Conservation (phyloP, 2,329 filamentous ascomycete genomes). For the Claviceps sp. region DNA sequence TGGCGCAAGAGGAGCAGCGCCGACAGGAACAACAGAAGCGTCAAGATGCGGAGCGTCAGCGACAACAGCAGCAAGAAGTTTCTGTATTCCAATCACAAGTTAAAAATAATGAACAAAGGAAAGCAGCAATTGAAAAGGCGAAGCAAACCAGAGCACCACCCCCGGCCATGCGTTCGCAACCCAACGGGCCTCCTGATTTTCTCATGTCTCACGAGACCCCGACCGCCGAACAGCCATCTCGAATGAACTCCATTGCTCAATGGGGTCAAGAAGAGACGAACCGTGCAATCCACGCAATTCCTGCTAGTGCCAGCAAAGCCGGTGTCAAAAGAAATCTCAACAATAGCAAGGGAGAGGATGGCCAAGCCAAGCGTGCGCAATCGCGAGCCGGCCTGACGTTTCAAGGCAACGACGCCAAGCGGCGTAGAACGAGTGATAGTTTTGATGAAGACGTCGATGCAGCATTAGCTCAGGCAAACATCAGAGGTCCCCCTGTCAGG, state of each 20-base stretch:
- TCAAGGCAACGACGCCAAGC: slow-evolving; percentile 61
- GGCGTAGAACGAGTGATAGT: slow-evolving; percentile 63
- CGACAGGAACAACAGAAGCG: slow-evolving; percentile 45
- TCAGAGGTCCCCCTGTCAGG: slow-evolving; percentile 75
- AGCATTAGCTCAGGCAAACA: slow-evolving; percentile 37
- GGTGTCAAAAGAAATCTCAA: slow-evolving; percentile 58
- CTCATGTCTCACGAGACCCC: slow-evolving; percentile 18
- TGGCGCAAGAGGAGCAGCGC: slow-evolving; percentile 50
- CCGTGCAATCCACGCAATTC: slow-evolving; percentile 45
- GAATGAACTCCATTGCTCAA: slow-evolving; percentile 41
- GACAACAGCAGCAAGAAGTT: slow-evolving; percentile 46
- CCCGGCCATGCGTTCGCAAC: slow-evolving; percentile 42
- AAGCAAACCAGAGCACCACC: slow-evolving; percentile 52
- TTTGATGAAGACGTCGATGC: slow-evolving; percentile 50
- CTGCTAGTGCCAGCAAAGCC: slow-evolving; percentile 49
- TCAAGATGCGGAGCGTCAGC: slow-evolving; percentile 48
- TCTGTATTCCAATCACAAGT: slow-evolving; percentile 47
- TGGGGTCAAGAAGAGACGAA: slow-evolving; percentile 44
- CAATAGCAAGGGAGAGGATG: slow-evolving; percentile 45
- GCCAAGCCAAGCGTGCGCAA: slow-evolving; percentile 29
- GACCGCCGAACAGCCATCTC: slow-evolving; percentile 36
- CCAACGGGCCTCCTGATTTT: slow-evolving; percentile 36
- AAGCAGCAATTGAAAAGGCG: slow-evolving; percentile 49
- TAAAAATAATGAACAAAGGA: slow-evolving; percentile 53
- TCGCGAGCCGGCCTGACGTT: slow-evolving; percentile 46